Conservation (phyloP, 331 rosid species). For the Stylosanthes scabra region DNA sequence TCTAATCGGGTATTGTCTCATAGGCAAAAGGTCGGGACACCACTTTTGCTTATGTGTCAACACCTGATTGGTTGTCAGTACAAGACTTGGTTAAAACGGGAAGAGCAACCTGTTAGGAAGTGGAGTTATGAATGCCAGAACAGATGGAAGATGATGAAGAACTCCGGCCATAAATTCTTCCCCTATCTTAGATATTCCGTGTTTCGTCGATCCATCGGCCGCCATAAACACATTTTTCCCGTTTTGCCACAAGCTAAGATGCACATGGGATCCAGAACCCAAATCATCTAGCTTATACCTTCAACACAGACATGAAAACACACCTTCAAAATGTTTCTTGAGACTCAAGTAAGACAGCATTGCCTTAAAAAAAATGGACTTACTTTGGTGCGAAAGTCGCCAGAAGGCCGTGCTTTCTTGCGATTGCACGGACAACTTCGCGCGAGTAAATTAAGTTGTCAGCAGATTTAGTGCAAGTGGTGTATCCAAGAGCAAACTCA, state of each 20-base stretch:
- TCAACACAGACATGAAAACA: conserved; percentile 38
- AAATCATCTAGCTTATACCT: conserved; percentile 80
- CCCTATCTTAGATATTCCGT: conserved; percentile 83
- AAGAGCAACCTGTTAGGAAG: conserved; percentile 81
- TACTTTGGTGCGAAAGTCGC: conserved; percentile 97
- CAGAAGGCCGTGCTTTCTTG: conserved; percentile 81
- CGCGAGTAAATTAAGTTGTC: conserved; percentile 77
- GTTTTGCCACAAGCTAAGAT: conserved; percentile 80
- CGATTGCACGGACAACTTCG: conserved; percentile 72
- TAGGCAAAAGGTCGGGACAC: too few species aligned
- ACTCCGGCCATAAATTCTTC: conserved; percentile 96
- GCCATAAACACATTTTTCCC: conserved; percentile 84
- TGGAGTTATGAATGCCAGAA: conserved; percentile 84
- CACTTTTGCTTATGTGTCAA: too few species aligned
- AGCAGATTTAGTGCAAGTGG: conserved; percentile 65
- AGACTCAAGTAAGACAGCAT: too few species aligned
- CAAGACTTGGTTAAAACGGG: neutral
- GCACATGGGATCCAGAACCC: conserved; percentile 96
- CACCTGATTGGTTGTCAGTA: too few species aligned
- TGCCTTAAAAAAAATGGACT: conserved; percentile 23
- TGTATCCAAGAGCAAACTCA: conserved; percentile 70
- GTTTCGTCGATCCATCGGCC: conserved; percentile 56
- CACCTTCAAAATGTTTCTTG: neutral
- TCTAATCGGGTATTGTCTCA: too few species aligned
- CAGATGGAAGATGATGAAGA: conserved; percentile 71